Base-by-base conservation (phyloP, 2,329 filamentous ascomycete genomes). In the Penicillium griseofulvum region DNA sequence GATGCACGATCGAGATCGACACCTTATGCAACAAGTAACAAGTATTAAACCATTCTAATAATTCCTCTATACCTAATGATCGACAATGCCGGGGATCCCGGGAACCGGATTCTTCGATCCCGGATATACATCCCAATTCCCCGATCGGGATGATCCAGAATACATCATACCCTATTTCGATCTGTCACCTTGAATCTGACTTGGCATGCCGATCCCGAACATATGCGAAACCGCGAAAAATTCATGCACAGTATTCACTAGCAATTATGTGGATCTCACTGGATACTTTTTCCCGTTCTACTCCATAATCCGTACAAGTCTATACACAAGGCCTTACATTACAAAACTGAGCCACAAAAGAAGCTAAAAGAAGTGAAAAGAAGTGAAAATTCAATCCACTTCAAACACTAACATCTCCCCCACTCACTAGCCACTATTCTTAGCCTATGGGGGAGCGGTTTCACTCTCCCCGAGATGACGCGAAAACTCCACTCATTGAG, bases 71-170 rank as follows among this genome's bases (percentile, higher is more conserved):
- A 24, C 14, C 14, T 16, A 12, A 42, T 19, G 45, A 54, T 50
- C 38, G 38, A 51, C 46, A 31, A 31, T 16, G 11, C n/a, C 48
- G 53, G 54, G 49, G 52, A 59, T 52, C 52, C 49, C 56, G 58
- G 60, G 49, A 55, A 34, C 24, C 16, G 60, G 56, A 58, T 55
- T 51, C 42, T 56, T 26, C 28, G 17, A 49, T 34, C 16, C 29
- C 29, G n/a, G 16, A 24, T 29, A 17, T 5, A n/a, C 12, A 19
- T 11, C 14, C 19, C 22, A n/a, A 16, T 7, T n/a, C 16, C 16
- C 8, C 12, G 26, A 39, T 26, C 24, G 28, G 29, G 5, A 28
- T 17, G 1, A 33, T 22, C 6, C 16, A 16, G 12, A 41, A 52
- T n/a, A 10, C 16, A 33, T 36, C n/a, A 42, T 37, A 28, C 37